These are phyloP conservation scores for Monotropa hypopitys DNA, from an alignment of 179 eudicot genomes.

Conservation along the genomic window DNA sequence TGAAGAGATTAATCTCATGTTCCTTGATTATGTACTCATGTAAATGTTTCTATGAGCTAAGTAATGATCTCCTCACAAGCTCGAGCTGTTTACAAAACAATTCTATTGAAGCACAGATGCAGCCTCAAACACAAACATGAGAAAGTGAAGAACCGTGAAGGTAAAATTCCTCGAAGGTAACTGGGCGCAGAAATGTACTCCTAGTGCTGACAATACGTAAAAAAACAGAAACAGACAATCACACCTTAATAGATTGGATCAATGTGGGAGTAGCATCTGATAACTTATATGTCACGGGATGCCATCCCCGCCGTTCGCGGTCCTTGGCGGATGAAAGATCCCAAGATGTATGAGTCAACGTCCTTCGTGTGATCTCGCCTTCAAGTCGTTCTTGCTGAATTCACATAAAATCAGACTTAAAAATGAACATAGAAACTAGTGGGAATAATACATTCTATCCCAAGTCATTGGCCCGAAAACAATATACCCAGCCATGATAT, in stretches of 20 bases:
- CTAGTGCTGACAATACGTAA: not conserved
- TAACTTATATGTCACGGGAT: slow-evolving; percentile 73
- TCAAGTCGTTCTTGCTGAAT: slow-evolving; percentile 72
- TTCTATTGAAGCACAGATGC: not conserved
- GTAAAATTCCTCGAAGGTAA: not conserved
- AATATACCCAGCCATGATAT: not conserved
- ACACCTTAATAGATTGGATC: slow-evolving; percentile 74
- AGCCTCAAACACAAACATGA: not conserved
- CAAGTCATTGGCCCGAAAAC: not conserved
- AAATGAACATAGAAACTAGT: not conserved
- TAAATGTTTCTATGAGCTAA: not conserved
- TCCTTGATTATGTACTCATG: not conserved
- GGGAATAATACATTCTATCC: not conserved
- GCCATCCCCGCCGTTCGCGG: slow-evolving; percentile 82
- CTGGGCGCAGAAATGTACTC: not conserved
- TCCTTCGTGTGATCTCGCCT: slow-evolving; percentile 64
- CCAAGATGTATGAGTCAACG: slow-evolving; percentile 80
- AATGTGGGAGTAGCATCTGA: slow-evolving; percentile 69
- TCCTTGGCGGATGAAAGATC: slow-evolving; percentile 57
- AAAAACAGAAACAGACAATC: not conserved
- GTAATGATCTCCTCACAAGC: not conserved
- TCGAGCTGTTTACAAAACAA: not conserved
- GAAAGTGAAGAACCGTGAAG: not conserved
- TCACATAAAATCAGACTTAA: not conserved
- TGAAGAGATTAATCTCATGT: not conserved